phyloP scores from a whole-genome alignment of 202 grass and related monocot species.

The Elaeis oleifera region DNA sequence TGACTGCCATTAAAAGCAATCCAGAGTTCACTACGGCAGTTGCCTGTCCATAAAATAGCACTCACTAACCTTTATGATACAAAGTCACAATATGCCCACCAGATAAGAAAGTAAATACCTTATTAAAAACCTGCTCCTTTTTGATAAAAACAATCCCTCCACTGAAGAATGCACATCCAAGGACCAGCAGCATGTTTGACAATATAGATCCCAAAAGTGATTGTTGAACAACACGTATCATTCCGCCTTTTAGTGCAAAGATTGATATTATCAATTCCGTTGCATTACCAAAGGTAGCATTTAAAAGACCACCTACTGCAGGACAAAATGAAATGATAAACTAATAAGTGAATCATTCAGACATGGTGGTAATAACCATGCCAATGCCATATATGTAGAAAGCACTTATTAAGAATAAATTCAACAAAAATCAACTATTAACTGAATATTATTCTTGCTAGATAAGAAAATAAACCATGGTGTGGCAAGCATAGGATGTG shows the following conservation, averaged over 20 bases:
- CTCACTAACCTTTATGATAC: background rate
- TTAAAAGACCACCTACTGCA: constrained; percentile 50
- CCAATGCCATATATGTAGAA: too few species aligned
- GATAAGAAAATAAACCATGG: too few species aligned
- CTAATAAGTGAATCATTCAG: too few species aligned
- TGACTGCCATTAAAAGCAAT: constrained; percentile 66
- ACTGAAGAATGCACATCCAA: constrained; percentile 58
- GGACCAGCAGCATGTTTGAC: constrained; percentile 68
- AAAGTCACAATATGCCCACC: constrained; percentile 3
- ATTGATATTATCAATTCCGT: constrained; percentile 78
- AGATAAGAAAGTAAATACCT: constrained; percentile 30
- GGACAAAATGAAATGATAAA: constrained; percentile 15
- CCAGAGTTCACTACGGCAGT: constrained; percentile 58
- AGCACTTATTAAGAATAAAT: too few species aligned
- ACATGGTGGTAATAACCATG: too few species aligned
- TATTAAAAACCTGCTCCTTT: constrained; percentile 50
- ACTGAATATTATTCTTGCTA: too few species aligned
- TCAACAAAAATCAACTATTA: too few species aligned
- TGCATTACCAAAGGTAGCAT: constrained; percentile 71
- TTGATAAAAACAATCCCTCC: constrained; percentile 48
- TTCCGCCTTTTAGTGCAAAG: constrained; percentile 44
- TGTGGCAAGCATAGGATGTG: too few species aligned
- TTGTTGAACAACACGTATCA: constrained; percentile 57
- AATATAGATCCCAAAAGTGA: constrained; percentile 67
- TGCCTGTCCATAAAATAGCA: constrained; percentile 31